Evolutionary conservation across 2,329 filamentous ascomycete species (phyloP), one percentile per base, ranked within the genome.

Genomic region (Diaporthe capsici): DNA sequence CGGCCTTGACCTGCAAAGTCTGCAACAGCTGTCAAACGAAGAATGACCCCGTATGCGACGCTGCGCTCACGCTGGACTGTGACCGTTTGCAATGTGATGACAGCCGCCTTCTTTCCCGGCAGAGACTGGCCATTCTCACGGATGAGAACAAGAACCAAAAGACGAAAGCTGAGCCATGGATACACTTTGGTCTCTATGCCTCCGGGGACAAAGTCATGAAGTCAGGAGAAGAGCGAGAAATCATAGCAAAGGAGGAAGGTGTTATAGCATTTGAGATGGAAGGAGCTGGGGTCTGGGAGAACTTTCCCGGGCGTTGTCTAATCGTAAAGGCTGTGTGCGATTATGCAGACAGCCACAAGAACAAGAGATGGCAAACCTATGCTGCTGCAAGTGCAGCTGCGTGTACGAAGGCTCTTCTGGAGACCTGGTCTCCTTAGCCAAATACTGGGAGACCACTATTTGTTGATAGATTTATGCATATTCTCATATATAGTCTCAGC

Each of bases 271-370:
- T 63, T 47, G 60, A 63, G 6, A 63, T 63, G 60, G 60, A 63
- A 31, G 60, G 39, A 10, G 25, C 60, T 9, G 60, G 60, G 13
- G 60, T 63, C 12, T 63, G 60, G 37, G 60, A 63, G 3, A 15
- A 7, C 2, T 63, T 63, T 42, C 37, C 37, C 1, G 60, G 60
- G 8, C n/a, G 39, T 10, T 44, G 60, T 10, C 60, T 63, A 15
- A 39, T 63, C 39, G 5, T 63, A 10, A 63, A 63, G 10, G 60
- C 39, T 10, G 60, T 47, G 12, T 44, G 39, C 15, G 60, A 63
- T 25, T 63, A 63, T 10, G 60, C 60, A 44, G 60, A 63, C 10
- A 63, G 60, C 39, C 60, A 63, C 60, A 63, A 63, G 60, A 63
- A 22, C 17, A 63, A 63, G 39, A 63, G 25, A 3, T 63, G 60